phyloP scores from a whole-genome alignment of 1,284 basidiomycete species.

The Microbotryomycetes sp. region DNA sequence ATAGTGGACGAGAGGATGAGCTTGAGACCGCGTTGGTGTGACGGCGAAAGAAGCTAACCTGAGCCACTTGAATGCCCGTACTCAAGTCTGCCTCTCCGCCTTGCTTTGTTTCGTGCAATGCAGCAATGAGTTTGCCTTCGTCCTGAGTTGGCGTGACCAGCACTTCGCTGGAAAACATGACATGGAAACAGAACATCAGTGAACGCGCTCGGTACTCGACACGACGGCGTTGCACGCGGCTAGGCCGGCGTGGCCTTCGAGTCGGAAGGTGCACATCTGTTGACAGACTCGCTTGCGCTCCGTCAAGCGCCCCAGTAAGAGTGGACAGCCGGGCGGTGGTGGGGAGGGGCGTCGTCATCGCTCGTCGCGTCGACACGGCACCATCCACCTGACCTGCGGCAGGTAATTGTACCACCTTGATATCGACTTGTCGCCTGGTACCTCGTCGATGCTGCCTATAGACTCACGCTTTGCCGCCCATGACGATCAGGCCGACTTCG shows the following conservation, averaged over 20 bases:
- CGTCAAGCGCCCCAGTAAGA: too few species aligned
- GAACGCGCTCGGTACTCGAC: too few species aligned
- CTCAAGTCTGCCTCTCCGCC: conserved; percentile 74
- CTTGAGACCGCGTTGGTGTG: not conserved
- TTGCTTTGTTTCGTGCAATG: conserved; percentile 59
- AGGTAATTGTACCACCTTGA: too few species aligned
- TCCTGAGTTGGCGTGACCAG: conserved; percentile 94
- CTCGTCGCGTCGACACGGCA: not conserved
- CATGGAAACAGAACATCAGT: too few species aligned
- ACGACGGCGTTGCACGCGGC: too few species aligned
- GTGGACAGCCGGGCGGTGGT: too few species aligned
- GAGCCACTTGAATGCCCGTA: conserved; percentile 86
- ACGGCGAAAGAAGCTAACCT: conserved; percentile 40
- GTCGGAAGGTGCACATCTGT: too few species aligned
- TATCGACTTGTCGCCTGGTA: too few species aligned
- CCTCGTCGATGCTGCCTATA: conserved; percentile 1
- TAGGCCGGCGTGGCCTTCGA: too few species aligned
- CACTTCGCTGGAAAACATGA: conserved; percentile 51
- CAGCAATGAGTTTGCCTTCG: conserved; percentile 80
- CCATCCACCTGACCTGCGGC: too few species aligned
- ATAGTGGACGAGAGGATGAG: not conserved
- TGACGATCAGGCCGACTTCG: conserved; percentile 94
- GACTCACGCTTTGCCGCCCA: conserved; percentile 75
- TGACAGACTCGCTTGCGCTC: too few species aligned
- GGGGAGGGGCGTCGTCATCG: not conserved